Evolutionary conservation across 1,284 basidiomycete genomes (phyloP), one percentile per base, ranked within the genome.

Genomic region (Quambalaria eucalypti): DNA sequence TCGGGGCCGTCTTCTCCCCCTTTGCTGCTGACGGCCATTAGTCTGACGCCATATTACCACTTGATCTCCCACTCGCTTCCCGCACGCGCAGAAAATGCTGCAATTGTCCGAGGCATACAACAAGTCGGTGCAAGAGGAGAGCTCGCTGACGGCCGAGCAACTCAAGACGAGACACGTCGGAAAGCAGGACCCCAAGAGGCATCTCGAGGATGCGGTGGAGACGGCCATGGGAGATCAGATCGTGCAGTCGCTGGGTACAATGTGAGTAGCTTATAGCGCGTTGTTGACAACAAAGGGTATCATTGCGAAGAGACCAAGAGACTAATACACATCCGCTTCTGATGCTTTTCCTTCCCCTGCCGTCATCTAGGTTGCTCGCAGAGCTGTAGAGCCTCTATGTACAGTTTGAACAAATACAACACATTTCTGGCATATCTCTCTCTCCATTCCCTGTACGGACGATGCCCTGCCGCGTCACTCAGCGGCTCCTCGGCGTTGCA

Each of bases 151-250:
- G 7, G 54, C 62, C 10, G 69, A 75, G 23, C 69, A 75, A 60
- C 56, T 73, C 48, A 74, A 75, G 66, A 75, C 73, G 21, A 58
- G 72, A 28, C 72, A 74, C 57, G 66, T 73, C 39, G 72, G 71
- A 51, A 72, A 73, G 58, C 72, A 74, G 59, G 73, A 75, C 56
- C 73, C 73, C 3, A 75, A 75, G 60, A 55, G 73, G 21, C 73
- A 75, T 57, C 59, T 75, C 44, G 73, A 75, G 49, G 73, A 75
- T 51, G 69, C 64, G 1, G 73, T 75, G 1, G 69, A 75, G 52
- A 52, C 65, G 44, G 64, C 71, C 16, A 75, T 75, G 73, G 72
- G 72, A 28, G 67, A 73, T 58, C 71, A 73, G 58, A 71, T 75
- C 31, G 67, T 75, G 6, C 73, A 75, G 62, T 64, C 61, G 25